These are phyloP conservation scores for Clarkia xantiana DNA, from an alignment of 345 rosid genomes.

Conservation along the genomic window DNA sequence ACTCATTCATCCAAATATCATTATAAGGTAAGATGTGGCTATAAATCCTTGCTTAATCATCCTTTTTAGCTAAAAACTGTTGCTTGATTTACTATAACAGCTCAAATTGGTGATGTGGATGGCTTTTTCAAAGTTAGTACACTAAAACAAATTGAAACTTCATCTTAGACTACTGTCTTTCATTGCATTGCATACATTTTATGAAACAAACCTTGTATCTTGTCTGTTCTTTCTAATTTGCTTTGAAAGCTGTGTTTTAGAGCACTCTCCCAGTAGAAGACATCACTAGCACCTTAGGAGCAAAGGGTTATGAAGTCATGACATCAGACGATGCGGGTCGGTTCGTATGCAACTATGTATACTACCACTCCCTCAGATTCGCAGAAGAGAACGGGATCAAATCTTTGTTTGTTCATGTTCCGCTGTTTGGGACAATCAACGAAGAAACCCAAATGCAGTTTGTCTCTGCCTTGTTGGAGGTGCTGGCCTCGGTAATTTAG, in stretches of 20 bases:
- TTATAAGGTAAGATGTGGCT: too few species aligned
- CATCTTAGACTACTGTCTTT: too few species aligned
- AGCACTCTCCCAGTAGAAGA: slow-evolving; percentile 14
- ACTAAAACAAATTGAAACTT: too few species aligned
- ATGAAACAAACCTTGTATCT: too few species aligned
- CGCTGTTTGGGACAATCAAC: slow-evolving; percentile 76
- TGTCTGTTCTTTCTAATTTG: neutral
- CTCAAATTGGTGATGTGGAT: too few species aligned
- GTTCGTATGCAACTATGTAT: slow-evolving; percentile 93
- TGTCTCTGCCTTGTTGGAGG: slow-evolving; percentile 81
- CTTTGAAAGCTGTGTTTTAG: slow-evolving; percentile 1
- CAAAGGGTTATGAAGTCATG: slow-evolving; percentile 60
- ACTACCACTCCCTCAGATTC: slow-evolving; percentile 86
- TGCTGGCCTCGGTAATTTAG: slow-evolving; percentile 42
- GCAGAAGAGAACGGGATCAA: slow-evolving; percentile 63
- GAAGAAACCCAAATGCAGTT: slow-evolving; percentile 92
- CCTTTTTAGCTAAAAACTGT: too few species aligned
- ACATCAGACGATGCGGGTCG: slow-evolving; percentile 89
- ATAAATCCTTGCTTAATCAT: too few species aligned
- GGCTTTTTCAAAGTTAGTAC: too few species aligned
- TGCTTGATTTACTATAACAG: too few species aligned
- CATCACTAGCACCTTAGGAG: slow-evolving; percentile 7
- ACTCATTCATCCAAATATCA: too few species aligned
- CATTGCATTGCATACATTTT: too few species aligned
- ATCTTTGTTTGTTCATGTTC: slow-evolving; percentile 90